These are phyloP conservation scores for Berkeleyomyces rouxiae DNA, from an alignment of 2,329 filamentous ascomycete species.

Conservation along the genomic window DNA sequence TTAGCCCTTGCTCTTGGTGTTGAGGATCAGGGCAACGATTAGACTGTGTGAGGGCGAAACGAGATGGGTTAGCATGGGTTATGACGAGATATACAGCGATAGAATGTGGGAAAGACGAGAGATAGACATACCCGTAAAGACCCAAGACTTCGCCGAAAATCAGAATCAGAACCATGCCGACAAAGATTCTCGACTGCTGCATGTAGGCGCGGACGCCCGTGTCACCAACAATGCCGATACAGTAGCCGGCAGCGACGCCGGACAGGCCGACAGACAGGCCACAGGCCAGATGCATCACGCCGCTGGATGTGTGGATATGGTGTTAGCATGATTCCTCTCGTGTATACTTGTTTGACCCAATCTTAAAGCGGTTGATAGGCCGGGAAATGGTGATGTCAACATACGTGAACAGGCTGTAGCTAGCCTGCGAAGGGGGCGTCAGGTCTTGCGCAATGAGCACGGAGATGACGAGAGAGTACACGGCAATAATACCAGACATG, in stretches of 20 bases:
- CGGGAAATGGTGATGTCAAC: constrained; percentile 19
- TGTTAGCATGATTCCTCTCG: background rate
- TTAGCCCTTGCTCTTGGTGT: constrained; percentile 62
- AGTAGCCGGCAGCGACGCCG: constrained; percentile 85
- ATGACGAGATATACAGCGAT: background rate
- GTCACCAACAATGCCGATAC: constrained; percentile 91
- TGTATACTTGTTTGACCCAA: background rate
- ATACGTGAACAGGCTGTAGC: constrained; percentile 74
- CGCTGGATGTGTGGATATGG: constrained; percentile 30
- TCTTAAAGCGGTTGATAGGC: background rate
- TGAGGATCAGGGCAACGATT: constrained; percentile 84
- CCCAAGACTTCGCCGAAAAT: constrained; percentile 98
- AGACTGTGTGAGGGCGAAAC: constrained; percentile 37
- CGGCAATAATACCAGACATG: constrained; percentile 98
- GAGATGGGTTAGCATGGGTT: background rate
- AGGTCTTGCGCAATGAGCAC: constrained; percentile 91
- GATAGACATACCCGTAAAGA: constrained; percentile 71
- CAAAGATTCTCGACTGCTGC: constrained; percentile 88
- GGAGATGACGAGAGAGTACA: constrained; percentile 92
- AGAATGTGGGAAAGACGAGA: background rate
- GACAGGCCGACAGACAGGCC: constrained; percentile 84
- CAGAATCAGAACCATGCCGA: constrained; percentile 95
- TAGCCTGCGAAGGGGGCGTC: constrained; percentile 44
- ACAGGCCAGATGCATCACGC: constrained; percentile 84
- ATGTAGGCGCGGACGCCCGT: constrained; percentile 88